Evolutionary conservation across 2,329 filamentous ascomycete genomes (phyloP), one percentile per base, ranked within the genome.

Genomic region (Xylariaceae sp.): DNA sequence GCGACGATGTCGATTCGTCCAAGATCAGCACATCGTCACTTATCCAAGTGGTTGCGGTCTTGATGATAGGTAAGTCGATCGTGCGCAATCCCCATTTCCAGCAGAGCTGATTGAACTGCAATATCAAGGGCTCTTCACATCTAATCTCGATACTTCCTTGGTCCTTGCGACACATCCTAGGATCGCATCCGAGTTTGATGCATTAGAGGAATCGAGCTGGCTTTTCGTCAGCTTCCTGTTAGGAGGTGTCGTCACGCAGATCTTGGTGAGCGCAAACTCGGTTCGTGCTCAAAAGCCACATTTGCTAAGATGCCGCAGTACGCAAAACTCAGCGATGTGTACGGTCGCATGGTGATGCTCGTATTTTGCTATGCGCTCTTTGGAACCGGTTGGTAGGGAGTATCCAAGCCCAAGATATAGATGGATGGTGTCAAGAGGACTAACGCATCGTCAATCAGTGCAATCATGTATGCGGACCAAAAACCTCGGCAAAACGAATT

Each of bases 151-250:
- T 67, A 73, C 76, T 0, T 86, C 84, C 1, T 74, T 90, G 0
- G 79, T 90, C 0, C 74, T 90, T 37, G 87, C 88, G 0, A 88
- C 87, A 0, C 84, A 88, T 59, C 81, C 82, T 0, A 76, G 76
- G 2, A 85, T 87, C 55, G 80, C 83, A 0, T 87, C 84, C 8
- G 80, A 86, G 56, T 87, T 87, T 65, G 74, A 80, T 56, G 76
- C 78, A 39, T 68, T 87, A 3, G 78, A 77, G 13, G 78, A 82
- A 55, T 84, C 83, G 2, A 83, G 78, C 60, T 85, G 84, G 82
- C 68, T 85, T 9, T 79, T 82, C 13, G 82, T 80, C 3, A 76
- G 75, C 45, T 83, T 82, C 62, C 73, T 76, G 1, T 67, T 85
- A 11, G 80, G 80, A 1, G 74, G 77, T 0, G 80, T 78, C 18